Evolutionary conservation across 257 asterid genomes (phyloP).

Genomic region (Nicotiana undulata): DNA sequence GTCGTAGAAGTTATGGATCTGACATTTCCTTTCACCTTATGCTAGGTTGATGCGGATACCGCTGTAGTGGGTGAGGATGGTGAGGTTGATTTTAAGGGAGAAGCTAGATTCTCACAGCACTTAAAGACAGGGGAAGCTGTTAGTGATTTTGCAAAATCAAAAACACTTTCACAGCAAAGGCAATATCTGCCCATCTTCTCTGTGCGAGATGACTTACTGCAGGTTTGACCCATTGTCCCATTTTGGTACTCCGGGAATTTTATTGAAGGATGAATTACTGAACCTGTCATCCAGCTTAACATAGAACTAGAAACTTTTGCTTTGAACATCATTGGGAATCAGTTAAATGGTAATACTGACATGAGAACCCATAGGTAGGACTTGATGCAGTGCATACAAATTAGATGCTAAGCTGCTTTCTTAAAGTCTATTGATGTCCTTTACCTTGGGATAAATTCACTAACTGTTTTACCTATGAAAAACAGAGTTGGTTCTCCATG

Average conservation of each 20-base stretch:
- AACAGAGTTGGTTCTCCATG: background rate
- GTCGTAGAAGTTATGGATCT: background rate
- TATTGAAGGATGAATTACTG: background rate
- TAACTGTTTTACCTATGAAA: background rate
- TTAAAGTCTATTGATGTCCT: background rate
- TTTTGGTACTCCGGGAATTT: background rate
- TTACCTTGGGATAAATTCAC: background rate
- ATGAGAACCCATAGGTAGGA: background rate
- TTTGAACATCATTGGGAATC: background rate
- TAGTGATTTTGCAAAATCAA: slow-evolving; percentile 70
- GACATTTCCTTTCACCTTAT: slow-evolving; percentile 15
- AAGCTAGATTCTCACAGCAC: slow-evolving; percentile 92
- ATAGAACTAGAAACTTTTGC: background rate
- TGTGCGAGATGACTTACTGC: slow-evolving; percentile 88
- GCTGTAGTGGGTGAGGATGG: slow-evolving; percentile 95
- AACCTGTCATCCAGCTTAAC: background rate
- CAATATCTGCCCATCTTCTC: slow-evolving; percentile 93
- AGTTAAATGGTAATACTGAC: background rate
- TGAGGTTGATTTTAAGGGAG: slow-evolving; percentile 93
- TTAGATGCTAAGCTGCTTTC: background rate
- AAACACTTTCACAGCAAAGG: slow-evolving; percentile 74
- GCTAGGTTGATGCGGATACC: slow-evolving; percentile 94
- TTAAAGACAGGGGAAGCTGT: slow-evolving; percentile 71
- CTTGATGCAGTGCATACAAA: background rate
- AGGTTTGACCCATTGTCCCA: slow-evolving; percentile 38